Base-by-base conservation (phyloP, 192 early-diverging fungal species). In the Spinellus fusiger region DNA sequence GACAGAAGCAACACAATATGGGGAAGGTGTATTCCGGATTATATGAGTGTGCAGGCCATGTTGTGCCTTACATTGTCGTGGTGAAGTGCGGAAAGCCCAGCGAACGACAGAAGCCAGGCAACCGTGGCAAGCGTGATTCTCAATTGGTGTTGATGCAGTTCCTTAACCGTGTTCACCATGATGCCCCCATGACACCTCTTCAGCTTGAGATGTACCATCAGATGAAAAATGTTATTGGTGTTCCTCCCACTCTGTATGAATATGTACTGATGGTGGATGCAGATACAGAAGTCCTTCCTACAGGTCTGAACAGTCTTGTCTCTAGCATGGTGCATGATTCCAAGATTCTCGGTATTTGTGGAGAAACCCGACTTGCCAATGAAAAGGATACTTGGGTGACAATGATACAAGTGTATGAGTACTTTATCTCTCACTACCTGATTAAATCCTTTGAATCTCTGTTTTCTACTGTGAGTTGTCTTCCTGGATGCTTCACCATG, bases 361-460 rank as follows among this genome's bases (percentile, higher is more conserved):
- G 97, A 64, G 97, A 99, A 71, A 99, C 97, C 4, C 81, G 79
- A 54, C 79, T 99, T 59, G 82, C 90, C 20, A 98, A 98, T 69
- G 93, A 96, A 70, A 89, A 92, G 67, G 83, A 88, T 66, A 89
- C 92, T n/a, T 97, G 91, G 91, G 88, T 93, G 40, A 94, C 95
- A 10, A 96, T 96, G 93, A 97, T 99, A 76, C 95, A 98, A 68
- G 93, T 99, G 44, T 98, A 97, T 71, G 95, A 99, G 78, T 98
- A 98, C 80, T 98, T 90, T 74, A 95, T 98, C 61, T 90, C 88
- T 38, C 95, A 98, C 77, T 92, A 98, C 65, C 74, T 98, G 70
- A 86, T 93, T 51, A 98, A 98, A 77, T 91, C 95, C 5, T 98
- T 98, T 62, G 95, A 98, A 77, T 98, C 95, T 8, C 82, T 98